Evolutionary conservation across 352 stramenopile species (phyloP), one percentile per base, ranked within the genome.

Genomic region (Phytopythium sindhum): DNA sequence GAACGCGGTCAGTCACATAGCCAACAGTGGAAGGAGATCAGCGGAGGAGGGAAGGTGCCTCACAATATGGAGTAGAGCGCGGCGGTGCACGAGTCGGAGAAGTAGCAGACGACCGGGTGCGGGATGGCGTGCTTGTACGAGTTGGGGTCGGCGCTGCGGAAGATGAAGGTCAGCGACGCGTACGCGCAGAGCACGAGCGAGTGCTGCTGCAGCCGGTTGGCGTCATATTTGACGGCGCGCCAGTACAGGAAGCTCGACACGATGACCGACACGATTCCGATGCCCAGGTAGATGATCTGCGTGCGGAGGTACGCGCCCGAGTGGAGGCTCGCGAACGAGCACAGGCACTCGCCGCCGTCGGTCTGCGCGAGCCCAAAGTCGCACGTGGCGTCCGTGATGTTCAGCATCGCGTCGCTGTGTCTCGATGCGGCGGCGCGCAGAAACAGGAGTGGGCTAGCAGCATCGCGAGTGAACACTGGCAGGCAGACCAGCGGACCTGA

Each of bases 21-120:
- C 5, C 35, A 41, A 15, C 5, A n/a, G 37, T 19, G 37, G 11
- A 42, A 21, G 37, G 15, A 45, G 39, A 45, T n/a, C 15, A 45
- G 6, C 10, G 31, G 33, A 39, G 33, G 33, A 39, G 39, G 39
- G 15, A 45, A 1, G 14, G 11, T 2, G 37, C 7, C 37, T 42
- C 17, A 77, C 69, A 77, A 75, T 54, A 80, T 67, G 15, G 72
- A 73, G 54, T 77, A 77, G 45, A 80, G 58, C 45, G 66, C 72
- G 54, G 66, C 69, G 4, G 72, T 80, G 45, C 69, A 80, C 31
- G 72, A 72, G 50, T 80, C 69, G 35, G 68, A 57, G 21, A 80
- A 57, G 60, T 62, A 75, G 23, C 39, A 45, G 39, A 45, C 12
- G 10, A 21, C 39, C 39, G 68, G 60, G 12, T 67, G 72, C 24